phyloP scores from a whole-genome alignment of 2,329 filamentous ascomycete genomes.

The Monilinia fructigena region DNA sequence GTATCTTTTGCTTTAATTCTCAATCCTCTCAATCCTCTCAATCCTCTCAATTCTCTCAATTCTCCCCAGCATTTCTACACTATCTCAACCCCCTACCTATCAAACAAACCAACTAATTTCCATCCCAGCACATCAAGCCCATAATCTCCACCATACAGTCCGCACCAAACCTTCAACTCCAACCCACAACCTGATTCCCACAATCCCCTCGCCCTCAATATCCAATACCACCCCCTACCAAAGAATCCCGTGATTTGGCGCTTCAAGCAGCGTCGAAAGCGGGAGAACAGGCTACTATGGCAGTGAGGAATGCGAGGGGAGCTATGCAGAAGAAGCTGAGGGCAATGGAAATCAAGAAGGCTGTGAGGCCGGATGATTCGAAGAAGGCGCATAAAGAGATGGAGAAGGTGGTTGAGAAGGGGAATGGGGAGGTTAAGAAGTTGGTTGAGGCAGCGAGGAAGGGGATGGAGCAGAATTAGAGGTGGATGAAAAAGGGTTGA shows the following conservation, averaged over 20 bases:
- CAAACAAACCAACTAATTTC: background rate
- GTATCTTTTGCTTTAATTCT: slow-evolving; percentile 32
- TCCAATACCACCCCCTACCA: slow-evolving; percentile 57
- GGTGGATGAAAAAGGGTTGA: background rate
- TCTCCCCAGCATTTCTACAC: background rate
- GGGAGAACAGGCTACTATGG: slow-evolving; percentile 38
- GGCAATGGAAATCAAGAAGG: slow-evolving; percentile 40
- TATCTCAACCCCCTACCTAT: background rate
- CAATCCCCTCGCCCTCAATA: slow-evolving; percentile 51
- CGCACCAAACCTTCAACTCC: slow-evolving; percentile 49
- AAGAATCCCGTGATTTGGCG: slow-evolving; percentile 49
- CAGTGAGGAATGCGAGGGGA: slow-evolving; percentile 39
- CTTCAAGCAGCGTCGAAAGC: slow-evolving; percentile 38
- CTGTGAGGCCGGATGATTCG: slow-evolving; percentile 42
- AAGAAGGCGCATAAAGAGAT: slow-evolving; percentile 44
- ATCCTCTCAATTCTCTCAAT: background rate
- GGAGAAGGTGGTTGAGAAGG: slow-evolving; percentile 43
- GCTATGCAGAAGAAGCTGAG: slow-evolving; percentile 42
- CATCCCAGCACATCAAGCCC: slow-evolving; percentile 52
- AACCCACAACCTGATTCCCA: slow-evolving; percentile 49
- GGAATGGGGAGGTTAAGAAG: slow-evolving; percentile 40
- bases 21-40: background rate
- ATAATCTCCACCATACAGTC: slow-evolving; percentile 53
- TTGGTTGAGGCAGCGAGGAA: slow-evolving; percentile 42
- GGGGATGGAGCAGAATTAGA: slow-evolving; percentile 38